phyloP scores from a whole-genome alignment of 2,329 filamentous ascomycete species.

The Exophiala spinifera region DNA sequence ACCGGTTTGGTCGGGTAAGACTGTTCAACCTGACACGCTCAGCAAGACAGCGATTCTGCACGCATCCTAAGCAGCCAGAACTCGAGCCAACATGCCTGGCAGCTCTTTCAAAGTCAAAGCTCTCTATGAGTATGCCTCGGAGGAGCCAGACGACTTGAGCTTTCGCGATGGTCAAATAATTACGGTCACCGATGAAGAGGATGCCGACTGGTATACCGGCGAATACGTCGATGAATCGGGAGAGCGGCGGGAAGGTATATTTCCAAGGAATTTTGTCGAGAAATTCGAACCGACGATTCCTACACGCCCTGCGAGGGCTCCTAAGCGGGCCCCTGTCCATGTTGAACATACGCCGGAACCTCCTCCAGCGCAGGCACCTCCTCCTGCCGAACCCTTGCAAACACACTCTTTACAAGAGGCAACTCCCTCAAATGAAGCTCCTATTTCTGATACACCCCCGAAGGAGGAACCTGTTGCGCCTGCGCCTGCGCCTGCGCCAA shows the following conservation, averaged over 20 bases:
- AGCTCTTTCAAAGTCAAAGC: constrained; percentile 90
- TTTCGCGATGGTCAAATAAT: constrained; percentile 86
- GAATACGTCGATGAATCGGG: constrained; percentile 68
- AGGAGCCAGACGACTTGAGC: constrained; percentile 90
- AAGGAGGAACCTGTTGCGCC: constrained; percentile 29
- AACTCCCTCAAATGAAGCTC: constrained; percentile 11
- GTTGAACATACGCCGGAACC: constrained; percentile 27
- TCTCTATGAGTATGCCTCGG: constrained; percentile 88
- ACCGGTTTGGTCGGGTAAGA: constrained; percentile 23
- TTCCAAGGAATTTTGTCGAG: constrained; percentile 97
- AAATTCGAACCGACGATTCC: constrained; percentile 89
- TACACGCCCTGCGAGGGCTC: constrained; percentile 70
- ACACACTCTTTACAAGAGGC: constrained; percentile 26
- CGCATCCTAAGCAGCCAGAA: neutral
- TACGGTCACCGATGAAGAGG: constrained; percentile 87
- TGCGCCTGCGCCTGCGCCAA: constrained; percentile 32
- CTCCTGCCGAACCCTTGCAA: constrained; percentile 30
- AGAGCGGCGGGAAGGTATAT: constrained; percentile 77
- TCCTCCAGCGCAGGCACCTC: constrained; percentile 32
- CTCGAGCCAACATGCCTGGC: constrained; percentile 58
- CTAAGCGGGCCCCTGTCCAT: constrained; percentile 62
- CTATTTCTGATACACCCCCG: constrained; percentile 2
- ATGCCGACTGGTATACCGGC: constrained; percentile 74
- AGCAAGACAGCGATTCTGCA: no score
- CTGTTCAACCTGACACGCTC: constrained; percentile 5